Evolutionary conservation across 164 flowering plant species (phyloP), one percentile per base, ranked within the genome.

Genomic region (Warburgia ugandensis): DNA sequence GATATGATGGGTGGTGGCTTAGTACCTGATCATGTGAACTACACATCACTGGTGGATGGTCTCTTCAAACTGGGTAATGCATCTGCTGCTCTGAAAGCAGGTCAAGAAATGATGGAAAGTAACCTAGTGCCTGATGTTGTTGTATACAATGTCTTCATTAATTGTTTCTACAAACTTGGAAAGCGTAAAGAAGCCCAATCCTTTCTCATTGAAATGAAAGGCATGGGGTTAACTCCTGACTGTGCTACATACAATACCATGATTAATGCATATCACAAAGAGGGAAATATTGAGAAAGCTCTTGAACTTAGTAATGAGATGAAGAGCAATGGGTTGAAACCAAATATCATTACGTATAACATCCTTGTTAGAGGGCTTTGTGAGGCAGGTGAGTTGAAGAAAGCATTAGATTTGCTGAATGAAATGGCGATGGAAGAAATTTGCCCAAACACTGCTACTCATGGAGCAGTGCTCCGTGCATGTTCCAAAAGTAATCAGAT

Each of bases 1-100:
- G 74, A 77, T 53, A 71, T 65, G 70, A 56, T 32, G n/a, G 70
- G 74, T n/a, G 66, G 62, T 44, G 96, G 86, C 19, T 31, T 92
- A 50, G 46, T 31, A 28, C 88, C 76, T 29, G 99, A 92, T 59
- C 60, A 43, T 53, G 81, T 81, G 36, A 92, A 78, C 63, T 88
- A 80, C 67, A 85, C 99, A 40, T 77, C 88, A 41, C 55, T 85
- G 35, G 80, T 92, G 79, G 95, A 92, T 69, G 91, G 88, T 11
- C 69, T 73, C 52, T 80, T 92, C 48, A 88, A 80, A 73, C 69
- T 41, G 17, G 84, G 95, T 31, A 73, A 78, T 37, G 79, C 71
- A 52, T 69, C 88, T 9, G 68, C 58, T 66, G 99, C 91, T 61
- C 64, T 81, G 31, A 61, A 62, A 48, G 27, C 73, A 35, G 91